Conservation (phyloP, 2,329 filamentous ascomycete genomes). For the Diaporthe citrichinensis region DNA sequence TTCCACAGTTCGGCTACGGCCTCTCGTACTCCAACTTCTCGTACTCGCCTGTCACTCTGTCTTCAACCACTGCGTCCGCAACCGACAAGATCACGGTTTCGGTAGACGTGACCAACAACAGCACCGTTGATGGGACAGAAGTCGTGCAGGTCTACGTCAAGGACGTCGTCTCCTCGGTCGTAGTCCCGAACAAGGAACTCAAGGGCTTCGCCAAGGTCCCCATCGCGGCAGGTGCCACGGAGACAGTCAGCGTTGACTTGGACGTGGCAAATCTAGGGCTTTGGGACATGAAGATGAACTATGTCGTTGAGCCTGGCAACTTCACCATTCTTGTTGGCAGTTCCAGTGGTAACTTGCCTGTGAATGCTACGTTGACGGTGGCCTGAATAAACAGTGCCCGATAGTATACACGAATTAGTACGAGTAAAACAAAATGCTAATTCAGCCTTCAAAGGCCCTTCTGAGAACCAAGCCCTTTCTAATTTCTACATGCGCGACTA, state of each 20-base stretch:
- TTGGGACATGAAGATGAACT: conserved; percentile 75
- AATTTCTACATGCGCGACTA: neutral
- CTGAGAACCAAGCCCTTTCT: neutral
- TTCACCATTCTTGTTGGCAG: conserved; percentile 75
- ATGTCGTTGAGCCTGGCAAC: conserved; percentile 80
- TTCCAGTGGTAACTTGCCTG: conserved; percentile 69
- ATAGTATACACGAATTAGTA: neutral
- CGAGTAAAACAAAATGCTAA: neutral
- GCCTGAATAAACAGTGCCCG: conserved; percentile 40
- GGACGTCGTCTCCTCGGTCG: conserved; percentile 73
- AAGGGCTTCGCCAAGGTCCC: conserved; percentile 78
- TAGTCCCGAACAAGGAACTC: conserved; percentile 74
- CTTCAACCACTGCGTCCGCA: conserved; percentile 60
- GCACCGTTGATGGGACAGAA: conserved; percentile 71
- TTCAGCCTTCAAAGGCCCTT: neutral
- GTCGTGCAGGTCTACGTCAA: conserved; percentile 79
- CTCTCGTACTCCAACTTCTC: conserved; percentile 75
- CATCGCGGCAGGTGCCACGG: conserved; percentile 71
- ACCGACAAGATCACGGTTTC: conserved; percentile 70
- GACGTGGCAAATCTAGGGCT: conserved; percentile 71
- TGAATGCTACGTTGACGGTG: conserved; percentile 70
- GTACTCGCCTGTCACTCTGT: conserved; percentile 68
- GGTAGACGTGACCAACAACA: conserved; percentile 74
- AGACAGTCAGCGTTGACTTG: conserved; percentile 63
- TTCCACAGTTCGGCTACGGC: conserved; percentile 73